phyloP scores from a whole-genome alignment of 192 early-diverging fungal species.

The Coemansia sp. region DNA sequence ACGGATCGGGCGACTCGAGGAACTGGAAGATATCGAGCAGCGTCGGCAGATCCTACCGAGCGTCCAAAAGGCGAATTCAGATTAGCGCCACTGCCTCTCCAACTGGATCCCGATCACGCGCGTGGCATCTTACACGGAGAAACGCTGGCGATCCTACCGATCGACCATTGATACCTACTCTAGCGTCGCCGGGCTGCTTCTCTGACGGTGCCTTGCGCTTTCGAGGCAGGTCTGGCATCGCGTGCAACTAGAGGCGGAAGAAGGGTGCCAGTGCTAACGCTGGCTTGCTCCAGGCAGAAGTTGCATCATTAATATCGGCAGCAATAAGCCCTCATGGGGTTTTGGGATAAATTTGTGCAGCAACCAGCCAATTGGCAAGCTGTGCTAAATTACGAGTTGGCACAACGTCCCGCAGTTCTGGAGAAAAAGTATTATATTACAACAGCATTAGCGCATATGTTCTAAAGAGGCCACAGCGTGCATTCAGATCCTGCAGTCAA shows the following conservation, averaged over 20 bases:
- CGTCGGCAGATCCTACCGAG: constrained; percentile 19
- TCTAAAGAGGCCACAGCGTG: neutral
- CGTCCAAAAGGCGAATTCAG: neutral
- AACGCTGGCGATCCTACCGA: neutral
- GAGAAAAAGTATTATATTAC: neutral
- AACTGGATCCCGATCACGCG: too few species aligned
- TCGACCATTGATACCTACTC: neutral
- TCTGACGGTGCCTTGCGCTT: neutral
- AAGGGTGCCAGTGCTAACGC: too few species aligned
- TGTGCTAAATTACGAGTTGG: neutral
- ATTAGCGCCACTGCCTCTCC: too few species aligned
- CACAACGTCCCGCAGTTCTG: neutral
- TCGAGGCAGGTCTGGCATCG: neutral
- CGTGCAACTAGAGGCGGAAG: neutral
- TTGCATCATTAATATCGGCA: too few species aligned
- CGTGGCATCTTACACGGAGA: too few species aligned
- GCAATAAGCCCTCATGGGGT: neutral
- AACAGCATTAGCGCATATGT: neutral
- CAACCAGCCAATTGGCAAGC: neutral
- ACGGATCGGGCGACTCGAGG: constrained; percentile 37
- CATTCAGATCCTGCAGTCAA: neutral
- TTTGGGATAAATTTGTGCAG: neutral
- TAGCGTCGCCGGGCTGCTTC: neutral
- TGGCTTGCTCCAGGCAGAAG: too few species aligned
- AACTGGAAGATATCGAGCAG: constrained; percentile 45